A percentile compares a stretch with the other conserved stretches of the same genome.
Evolutionary conservation across 2,329 filamentous ascomycete species (phyloP).

Genomic region (Cercospora beticola): DNA sequence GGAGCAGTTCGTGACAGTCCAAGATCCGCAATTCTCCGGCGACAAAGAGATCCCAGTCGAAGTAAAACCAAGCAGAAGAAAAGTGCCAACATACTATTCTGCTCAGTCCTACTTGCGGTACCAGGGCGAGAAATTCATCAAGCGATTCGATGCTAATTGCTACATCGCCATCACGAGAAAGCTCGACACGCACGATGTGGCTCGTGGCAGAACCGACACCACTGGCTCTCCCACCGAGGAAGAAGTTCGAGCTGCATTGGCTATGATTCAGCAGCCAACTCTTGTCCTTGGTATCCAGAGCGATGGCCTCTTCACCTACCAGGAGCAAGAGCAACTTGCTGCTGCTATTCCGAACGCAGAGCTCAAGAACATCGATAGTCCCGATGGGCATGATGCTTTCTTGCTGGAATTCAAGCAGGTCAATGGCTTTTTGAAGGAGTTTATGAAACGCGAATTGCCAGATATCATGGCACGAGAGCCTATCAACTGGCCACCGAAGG

Average conservation of each 20-base stretch:
- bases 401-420: constrained; percentile 96
- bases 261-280: constrained; percentile 81
- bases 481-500: constrained; percentile 46
- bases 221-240: constrained; percentile 43
- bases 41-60: constrained; percentile 39
- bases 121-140: constrained; percentile 94
- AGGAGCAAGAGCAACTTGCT: constrained; percentile 91
- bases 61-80: constrained; percentile 33
- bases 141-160: constrained; percentile 95
- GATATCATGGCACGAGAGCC: constrained; percentile 73
- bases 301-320: constrained; percentile 94
- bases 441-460: constrained; percentile 77
- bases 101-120: constrained; percentile 97
- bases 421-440: constrained; percentile 80
- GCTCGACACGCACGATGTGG: constrained; percentile 90
- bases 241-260: constrained; percentile 69
- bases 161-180: constrained; percentile 99
- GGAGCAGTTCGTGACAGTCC: constrained; percentile 31
- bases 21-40: constrained; percentile 51
- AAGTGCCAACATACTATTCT: constrained; percentile 79
- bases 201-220: constrained; percentile 26
- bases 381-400: constrained; percentile 95
- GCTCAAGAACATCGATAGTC: constrained; percentile 84
- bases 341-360: constrained; percentile 73
- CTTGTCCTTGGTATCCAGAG: constrained; percentile 92